Evolutionary conservation across 2,329 filamentous ascomycete species (phyloP), one percentile per base, ranked within the genome.

Genomic region (Hortaea werneckii): DNA sequence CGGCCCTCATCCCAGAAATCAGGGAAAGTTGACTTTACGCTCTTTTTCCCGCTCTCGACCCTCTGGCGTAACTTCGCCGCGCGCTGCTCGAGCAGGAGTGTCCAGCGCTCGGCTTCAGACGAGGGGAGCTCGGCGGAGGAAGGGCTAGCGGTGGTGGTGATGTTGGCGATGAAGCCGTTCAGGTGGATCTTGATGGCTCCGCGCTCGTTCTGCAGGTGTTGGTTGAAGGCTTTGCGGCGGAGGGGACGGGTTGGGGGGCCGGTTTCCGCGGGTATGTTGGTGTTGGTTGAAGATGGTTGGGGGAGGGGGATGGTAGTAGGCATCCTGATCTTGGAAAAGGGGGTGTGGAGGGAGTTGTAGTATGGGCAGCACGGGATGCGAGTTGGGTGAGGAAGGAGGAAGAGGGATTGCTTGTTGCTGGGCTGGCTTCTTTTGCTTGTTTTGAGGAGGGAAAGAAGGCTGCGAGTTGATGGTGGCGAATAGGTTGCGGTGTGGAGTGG

Each of bases 61-160:
- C 48, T 34, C 40, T 46, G 30, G 26, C 44, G 10, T 1, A 50
- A 29, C 30, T 44, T 44, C 32, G 40, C 45, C 13, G 32, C 28
- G 6, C 10, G 27, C 45, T 43, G 42, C 20, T 38, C n/a, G n/a
- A 20, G 13, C 13, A 49, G 34, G 43, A 32, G 29, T 7, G 7
- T 3, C 10, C 30, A 40, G 11, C 46, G 46, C 28, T 46, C 44
- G 20, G 20, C 20, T 29, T 46, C 29, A 11, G 40, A 11, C 20
- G 45, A 26, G 7, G 38, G 9, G 9, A 43, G 13, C 5, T 43
- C 13, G 2, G 12, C 20, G 20, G 20, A 20, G 20, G 20, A 20
- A 20, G 20, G 20, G 20, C 20, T 20, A 20, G 20, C 4, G 20
- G 20, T 30, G 30, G 41, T 30, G n/a, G 42, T 9, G 37, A 11